A percentile compares a stretch with the other conserved stretches of the same genome.
Conservation (phyloP, 1,284 basidiomycete species). For the Phlebopus sp. region DNA sequence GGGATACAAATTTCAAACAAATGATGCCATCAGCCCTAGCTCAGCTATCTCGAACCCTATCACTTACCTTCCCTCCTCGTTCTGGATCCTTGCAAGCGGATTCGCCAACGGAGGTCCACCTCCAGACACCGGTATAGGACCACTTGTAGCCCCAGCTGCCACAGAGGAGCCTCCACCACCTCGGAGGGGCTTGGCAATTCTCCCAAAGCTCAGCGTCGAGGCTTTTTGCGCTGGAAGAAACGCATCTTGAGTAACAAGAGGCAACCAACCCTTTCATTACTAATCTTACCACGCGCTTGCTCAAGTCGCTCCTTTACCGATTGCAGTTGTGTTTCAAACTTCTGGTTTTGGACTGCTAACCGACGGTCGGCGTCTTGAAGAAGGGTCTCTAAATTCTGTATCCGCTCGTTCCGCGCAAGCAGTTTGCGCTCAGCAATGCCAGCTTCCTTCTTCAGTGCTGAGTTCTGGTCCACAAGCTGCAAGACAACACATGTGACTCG, state of each 20-base stretch:
- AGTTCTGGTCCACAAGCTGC: slow-evolving; percentile 98
- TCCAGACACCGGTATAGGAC: slow-evolving; percentile 44
- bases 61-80: slow-evolving; percentile 75
- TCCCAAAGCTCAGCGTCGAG: slow-evolving; percentile 78
- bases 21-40: slow-evolving; percentile 19
- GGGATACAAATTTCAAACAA: slow-evolving; percentile 12
- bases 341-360: slow-evolving; percentile 88
- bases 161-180: slow-evolving; percentile 76
- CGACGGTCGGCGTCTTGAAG: slow-evolving; percentile 93
- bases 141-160: slow-evolving; percentile 34
- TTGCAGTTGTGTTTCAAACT: slow-evolving; percentile 91
- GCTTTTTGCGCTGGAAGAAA: slow-evolving; percentile 68
- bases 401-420: slow-evolving; percentile 94
- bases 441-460: slow-evolving; percentile 95
- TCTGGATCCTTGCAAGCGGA: slow-evolving; percentile 69
- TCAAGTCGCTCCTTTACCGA: slow-evolving; percentile 90
- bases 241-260: slow-evolving; percentile 14
- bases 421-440: slow-evolving; percentile 96
- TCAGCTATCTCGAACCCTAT: slow-evolving; percentile 21
- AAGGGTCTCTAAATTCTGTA: slow-evolving; percentile 90
- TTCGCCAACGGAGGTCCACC: slow-evolving; percentile 48
- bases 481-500: slow-evolving; percentile 13
- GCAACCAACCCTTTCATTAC: slow-evolving; percentile 4
- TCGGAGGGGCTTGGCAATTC: slow-evolving; percentile 95
- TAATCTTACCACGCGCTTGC: slow-evolving; percentile 81